Evolutionary conservation across 75 land plant genomes (phyloP), one percentile per base, ranked within the genome.

Genomic region (Sequoia sempervirens): DNA sequence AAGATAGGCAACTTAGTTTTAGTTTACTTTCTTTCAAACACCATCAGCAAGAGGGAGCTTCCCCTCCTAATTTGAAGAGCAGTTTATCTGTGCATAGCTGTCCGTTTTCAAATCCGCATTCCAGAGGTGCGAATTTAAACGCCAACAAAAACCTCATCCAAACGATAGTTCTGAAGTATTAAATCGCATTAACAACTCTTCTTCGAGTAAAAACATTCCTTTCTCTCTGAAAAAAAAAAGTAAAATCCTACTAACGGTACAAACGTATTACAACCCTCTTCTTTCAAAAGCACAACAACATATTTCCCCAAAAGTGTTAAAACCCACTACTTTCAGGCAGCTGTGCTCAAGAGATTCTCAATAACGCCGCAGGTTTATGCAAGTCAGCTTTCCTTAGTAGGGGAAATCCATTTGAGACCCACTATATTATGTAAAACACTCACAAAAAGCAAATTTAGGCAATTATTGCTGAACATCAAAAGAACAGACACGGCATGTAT

Each of bases 171-270:
- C 18, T 41, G 28, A 8, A 37, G 9, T 18, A 8, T 78, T 10
- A 43, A 43, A 78, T 78, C 52, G 14, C 32, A 45, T 45, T n/a
- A 78, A 78, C 80, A 43, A 20, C 20, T 75, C 41, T 26, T 61
- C 7, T 61, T 23, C 2, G n/a, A 23, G 36, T 2, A 70, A 78
- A 41, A 78, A n/a, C 5, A 23, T n/a, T 15, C 47, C 45, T 10
- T 43, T 9, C 30, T 81, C 52, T 37, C 36, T 34, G 36, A 0
- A 2, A 30, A 72, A 17, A 56, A 43, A 5, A 45, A 34, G n/a
- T 34, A 34, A 82, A 66, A 61, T 46, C 69, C 46, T 53, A 83
- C 47, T 50, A 26, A n/a, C 30, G n/a, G 83, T 79, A 20, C 32
- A 23, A 53, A 83, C 12, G 66, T 28, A 26, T 61, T 26, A 61